These are phyloP conservation scores for Peltaster fructicola DNA, from an alignment of 2,329 filamentous ascomycete species.

Conservation along the genomic window DNA sequence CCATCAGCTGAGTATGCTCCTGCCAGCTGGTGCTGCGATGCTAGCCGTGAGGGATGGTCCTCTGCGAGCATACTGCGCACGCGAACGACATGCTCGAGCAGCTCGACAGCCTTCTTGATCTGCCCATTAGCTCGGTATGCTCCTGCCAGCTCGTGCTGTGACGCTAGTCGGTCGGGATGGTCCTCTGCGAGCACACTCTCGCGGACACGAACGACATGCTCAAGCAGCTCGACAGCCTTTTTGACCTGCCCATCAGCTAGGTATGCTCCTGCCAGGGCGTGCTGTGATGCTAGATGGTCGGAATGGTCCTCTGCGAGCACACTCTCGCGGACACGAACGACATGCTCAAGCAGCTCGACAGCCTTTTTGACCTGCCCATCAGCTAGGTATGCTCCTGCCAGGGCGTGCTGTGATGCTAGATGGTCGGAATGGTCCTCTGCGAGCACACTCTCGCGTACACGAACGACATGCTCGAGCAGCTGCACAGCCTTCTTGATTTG, in stretches of 20 bases:
- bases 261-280: slow-evolving; percentile 12
- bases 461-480: slow-evolving; percentile 12
- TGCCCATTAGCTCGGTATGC: slow-evolving; percentile 9
- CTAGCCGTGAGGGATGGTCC: too few species aligned
- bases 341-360: slow-evolving; percentile 10
- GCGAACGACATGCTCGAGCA: slow-evolving; percentile 11
- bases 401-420: slow-evolving; percentile 5
- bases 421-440: slow-evolving; percentile 3
- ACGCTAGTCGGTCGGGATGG: too few species aligned
- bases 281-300: too few species aligned
- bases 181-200: slow-evolving; percentile 3
- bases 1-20: slow-evolving; percentile 8
- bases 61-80: slow-evolving; percentile 3
- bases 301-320: slow-evolving; percentile 3
- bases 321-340: slow-evolving; percentile 5
- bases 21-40: too few species aligned
- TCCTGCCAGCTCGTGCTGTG: too few species aligned
- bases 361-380: slow-evolving; percentile 9
- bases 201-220: slow-evolving; percentile 8
- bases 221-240: slow-evolving; percentile 11
- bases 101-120: slow-evolving; percentile 8
- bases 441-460: slow-evolving; percentile 2
- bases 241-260: slow-evolving; percentile 5
- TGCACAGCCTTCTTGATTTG: slow-evolving; percentile 10
- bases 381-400: slow-evolving; percentile 11